Conservation (phyloP, 176 grass and related monocot genomes). For the Musa beccarii region DNA sequence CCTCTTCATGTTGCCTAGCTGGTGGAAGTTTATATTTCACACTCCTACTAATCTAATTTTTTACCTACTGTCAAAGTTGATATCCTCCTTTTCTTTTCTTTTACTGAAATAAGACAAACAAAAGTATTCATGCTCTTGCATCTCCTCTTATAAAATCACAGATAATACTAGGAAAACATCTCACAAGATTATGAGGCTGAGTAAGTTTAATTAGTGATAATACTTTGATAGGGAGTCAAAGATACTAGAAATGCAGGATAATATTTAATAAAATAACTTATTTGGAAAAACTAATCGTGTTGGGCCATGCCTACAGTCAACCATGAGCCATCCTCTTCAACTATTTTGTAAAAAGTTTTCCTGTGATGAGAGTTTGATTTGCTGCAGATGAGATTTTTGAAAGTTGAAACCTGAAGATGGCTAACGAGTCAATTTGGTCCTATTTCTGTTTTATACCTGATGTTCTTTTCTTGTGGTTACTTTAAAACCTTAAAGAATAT, state of each 20-base stretch:
- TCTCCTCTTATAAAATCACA: not conserved
- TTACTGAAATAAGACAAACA: not conserved
- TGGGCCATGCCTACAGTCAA: too few relatives aligned
- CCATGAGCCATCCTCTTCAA: too few relatives aligned
- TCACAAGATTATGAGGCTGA: not conserved
- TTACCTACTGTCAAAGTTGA: too few relatives aligned
- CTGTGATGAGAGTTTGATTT: too few relatives aligned
- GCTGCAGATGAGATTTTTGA: too few relatives aligned
- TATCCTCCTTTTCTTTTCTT: not conserved
- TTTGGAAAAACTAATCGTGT: not conserved
- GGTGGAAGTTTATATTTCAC: not conserved
- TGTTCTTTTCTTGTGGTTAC: too few relatives aligned
- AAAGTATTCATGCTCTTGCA: not conserved
- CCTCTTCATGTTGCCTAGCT: not conserved
- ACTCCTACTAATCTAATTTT: not conserved
- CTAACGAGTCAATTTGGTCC: too few relatives aligned
- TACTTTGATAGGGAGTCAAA: not conserved
- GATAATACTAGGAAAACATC: not conserved
- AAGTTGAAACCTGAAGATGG: too few relatives aligned
- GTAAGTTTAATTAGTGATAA: not conserved
- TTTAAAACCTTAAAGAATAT: too few relatives aligned
- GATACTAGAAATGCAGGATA: not conserved
- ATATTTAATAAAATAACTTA: not conserved
- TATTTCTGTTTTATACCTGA: too few relatives aligned
- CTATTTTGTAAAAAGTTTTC: too few relatives aligned